These are phyloP conservation scores for Platanus orientalis DNA, from an alignment of 164 flowering plant species.

Conservation along the genomic window DNA sequence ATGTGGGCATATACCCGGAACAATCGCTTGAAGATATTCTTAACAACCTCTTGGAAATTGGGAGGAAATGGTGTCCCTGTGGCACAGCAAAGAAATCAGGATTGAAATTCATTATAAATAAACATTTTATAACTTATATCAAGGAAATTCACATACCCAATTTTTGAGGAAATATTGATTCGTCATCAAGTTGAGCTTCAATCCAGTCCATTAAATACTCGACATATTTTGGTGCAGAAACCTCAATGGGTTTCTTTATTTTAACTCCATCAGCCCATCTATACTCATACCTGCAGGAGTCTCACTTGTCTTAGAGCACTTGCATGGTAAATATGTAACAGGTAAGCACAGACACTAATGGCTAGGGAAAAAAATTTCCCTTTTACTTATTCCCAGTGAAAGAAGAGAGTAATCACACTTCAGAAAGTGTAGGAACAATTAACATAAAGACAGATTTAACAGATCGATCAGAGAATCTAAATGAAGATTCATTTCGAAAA, in stretches of 20 bases:
- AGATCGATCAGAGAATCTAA: too few species aligned
- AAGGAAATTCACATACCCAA: slow-evolving; percentile 25
- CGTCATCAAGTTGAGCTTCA: slow-evolving; percentile 57
- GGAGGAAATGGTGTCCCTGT: slow-evolving; percentile 63
- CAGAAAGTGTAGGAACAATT: too few species aligned
- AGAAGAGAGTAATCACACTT: neutral
- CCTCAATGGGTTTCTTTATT: slow-evolving; percentile 59
- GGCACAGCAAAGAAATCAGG: neutral
- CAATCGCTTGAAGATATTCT: slow-evolving; percentile 51
- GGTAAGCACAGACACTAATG: neutral
- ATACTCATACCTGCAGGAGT: slow-evolving; percentile 44
- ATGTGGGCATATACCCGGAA: slow-evolving; percentile 68
- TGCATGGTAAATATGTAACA: neutral
- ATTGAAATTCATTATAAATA: neutral
- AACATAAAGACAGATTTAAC: neutral
- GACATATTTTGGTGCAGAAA: slow-evolving; percentile 62
- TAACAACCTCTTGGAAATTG: slow-evolving; percentile 77
- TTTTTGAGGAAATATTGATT: slow-evolving; percentile 56
- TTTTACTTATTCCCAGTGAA: neutral
- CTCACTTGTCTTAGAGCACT: slow-evolving; percentile 6
- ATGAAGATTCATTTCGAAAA: too few species aligned
- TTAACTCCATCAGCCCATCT: slow-evolving; percentile 71
- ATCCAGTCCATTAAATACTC: slow-evolving; percentile 73
- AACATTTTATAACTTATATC: neutral
- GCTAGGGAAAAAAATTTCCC: neutral